Conservation (phyloP, 306 rosid species). For the Oxytropis ochrocephala region DNA sequence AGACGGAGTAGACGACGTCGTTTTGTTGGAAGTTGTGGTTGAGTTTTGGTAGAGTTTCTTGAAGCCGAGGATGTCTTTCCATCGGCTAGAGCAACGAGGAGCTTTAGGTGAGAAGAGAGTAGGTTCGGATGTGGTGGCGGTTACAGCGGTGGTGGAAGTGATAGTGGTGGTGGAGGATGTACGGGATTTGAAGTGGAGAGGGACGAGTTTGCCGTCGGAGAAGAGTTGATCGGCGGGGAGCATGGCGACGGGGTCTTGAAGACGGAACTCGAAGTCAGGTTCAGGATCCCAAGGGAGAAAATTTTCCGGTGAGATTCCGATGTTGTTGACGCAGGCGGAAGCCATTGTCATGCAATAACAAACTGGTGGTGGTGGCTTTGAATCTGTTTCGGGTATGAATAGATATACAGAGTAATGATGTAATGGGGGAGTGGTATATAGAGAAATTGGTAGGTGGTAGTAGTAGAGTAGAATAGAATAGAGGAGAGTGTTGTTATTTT, state of each 20-base stretch:
- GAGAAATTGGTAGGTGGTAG: too few species aligned
- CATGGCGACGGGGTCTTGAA: conserved; percentile 71
- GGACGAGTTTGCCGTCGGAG: conserved; percentile 83
- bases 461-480: too few species aligned
- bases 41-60: conserved; percentile 58
- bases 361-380: background rate
- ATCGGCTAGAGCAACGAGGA: conserved; percentile 91
- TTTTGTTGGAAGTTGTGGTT: background rate
- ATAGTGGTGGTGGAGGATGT: conserved; percentile 21
- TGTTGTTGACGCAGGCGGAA: conserved; percentile 88
- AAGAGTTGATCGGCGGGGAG: conserved; percentile 93
- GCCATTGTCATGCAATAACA: conserved; percentile 53
- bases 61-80: conserved; percentile 79
- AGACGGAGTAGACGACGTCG: conserved; percentile 16
- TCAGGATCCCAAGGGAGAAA: conserved; percentile 56
- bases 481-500: background rate
- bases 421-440: too few species aligned
- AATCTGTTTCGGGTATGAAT: too few species aligned
- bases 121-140: conserved; percentile 34
- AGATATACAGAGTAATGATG: background rate
- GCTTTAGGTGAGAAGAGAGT: conserved; percentile 88
- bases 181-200: conserved; percentile 38
- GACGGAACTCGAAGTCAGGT: conserved; percentile 82
- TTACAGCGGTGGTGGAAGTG: background rate
- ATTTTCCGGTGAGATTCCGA: conserved; percentile 60